Base-by-base conservation (phyloP, 2,329 filamentous ascomycete species). In the Esteya vermicola region DNA sequence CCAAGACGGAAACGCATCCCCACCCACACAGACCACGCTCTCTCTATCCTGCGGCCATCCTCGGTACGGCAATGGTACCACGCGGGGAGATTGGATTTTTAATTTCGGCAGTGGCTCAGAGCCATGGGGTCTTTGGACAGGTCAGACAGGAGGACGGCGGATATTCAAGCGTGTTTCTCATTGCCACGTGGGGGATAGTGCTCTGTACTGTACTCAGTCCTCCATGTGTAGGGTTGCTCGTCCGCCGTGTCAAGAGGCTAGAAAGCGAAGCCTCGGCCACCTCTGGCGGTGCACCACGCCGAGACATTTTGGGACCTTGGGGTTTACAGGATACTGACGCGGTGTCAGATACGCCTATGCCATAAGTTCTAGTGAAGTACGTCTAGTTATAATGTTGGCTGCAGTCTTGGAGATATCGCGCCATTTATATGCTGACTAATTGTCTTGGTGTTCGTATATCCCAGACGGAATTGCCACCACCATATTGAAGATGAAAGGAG, bases 81-180 rank as follows among this genome's bases (percentile, higher is more conserved):
- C 67, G 82, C n/a, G 82, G 83, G 1, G 83, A 91, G 53, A 84
- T 89, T 26, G 81, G 82, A 0, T 85, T 85, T 45, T 55, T 89
- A 33, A 84, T 91, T 45, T 76, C 78, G 1, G 74, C 78, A 0
- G 55, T 86, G 0, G 79, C 79, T 0, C 68, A 83, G 49, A 66
- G 60, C 34, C 60, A 63, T 2, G 61, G 62, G 0, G 55, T 68
- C 13, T 70, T 70, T 30, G 40, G 43, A 1, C 4, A 28, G 33
- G 13, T n/a, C n/a, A n/a, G n/a, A n/a, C n/a, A 43, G 14, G 25
- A 39, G 6, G 25, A 18, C 13, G 27, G 7, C 35, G n/a, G 42
- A 21, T 30, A 47, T 22, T 64, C 61, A 0, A 57, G 67, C 18
- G 51, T 72, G 1, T 74, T 72, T 39, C 55, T 73, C 1, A 55